phyloP scores from a whole-genome alignment of 805 yeast genomes.

The Ogataea kodamae region DNA sequence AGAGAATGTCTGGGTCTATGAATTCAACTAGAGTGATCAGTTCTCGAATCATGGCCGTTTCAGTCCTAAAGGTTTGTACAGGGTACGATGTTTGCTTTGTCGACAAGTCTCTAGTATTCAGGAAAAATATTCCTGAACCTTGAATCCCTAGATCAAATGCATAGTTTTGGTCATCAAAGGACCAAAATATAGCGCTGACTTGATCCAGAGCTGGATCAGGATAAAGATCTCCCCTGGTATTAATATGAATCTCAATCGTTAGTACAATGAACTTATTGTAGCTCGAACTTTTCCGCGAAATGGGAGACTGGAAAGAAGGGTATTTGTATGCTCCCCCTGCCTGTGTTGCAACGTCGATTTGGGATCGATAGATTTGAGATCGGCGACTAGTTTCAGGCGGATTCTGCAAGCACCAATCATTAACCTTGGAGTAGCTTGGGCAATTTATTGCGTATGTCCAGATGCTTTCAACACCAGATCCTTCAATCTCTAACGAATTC shows the following conservation, averaged over 20 bases:
- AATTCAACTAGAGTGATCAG: constrained; percentile 53
- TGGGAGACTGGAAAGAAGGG: constrained; percentile 29
- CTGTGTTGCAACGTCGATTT: constrained; percentile 47
- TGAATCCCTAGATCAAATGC: constrained; percentile 33
- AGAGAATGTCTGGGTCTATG: constrained; percentile 82
- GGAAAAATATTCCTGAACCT: constrained; percentile 37
- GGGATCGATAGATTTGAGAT: constrained; percentile 38
- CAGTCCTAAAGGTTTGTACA: constrained; percentile 46
- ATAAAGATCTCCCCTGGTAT: constrained; percentile 41
- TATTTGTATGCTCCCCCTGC: constrained; percentile 39
- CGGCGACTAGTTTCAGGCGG: constrained; percentile 15
- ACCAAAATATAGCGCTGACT: constrained; percentile 61
- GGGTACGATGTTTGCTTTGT: constrained; percentile 19
- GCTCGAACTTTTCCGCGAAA: constrained; percentile 33
- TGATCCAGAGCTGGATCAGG: constrained; percentile 71
- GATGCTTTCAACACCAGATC: constrained; percentile 18
- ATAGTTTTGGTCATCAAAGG: constrained; percentile 43
- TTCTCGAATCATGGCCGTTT: constrained; percentile 53
- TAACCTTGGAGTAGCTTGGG: constrained; percentile 44
- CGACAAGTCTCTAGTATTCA: constrained; percentile 5
- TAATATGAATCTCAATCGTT: constrained; percentile 64
- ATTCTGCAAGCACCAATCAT: constrained; percentile 31
- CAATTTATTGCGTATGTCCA: constrained; percentile 48
- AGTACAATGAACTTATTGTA: constrained; percentile 54
- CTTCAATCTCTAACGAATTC: constrained; percentile 1